Base-by-base conservation (phyloP, 805 yeast species). In the Candida coquimbonensis region DNA sequence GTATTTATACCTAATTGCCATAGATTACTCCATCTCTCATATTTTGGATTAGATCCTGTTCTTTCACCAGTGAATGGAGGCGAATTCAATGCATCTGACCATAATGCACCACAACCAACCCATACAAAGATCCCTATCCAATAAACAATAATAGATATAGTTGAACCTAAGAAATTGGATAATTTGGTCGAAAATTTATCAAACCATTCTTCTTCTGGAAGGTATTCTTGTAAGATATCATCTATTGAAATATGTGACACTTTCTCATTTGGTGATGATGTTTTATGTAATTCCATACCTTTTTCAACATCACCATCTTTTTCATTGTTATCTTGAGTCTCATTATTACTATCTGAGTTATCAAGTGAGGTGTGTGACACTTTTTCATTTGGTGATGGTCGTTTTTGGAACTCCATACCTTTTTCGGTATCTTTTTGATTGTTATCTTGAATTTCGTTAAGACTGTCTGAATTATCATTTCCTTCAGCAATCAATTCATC, bases 31-130 rank as follows among this genome's bases (percentile, higher is more conserved):
- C 48, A 45, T 40, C 33, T 35, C n/a, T 45, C 38, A 21, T 39
- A 45, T 27, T 45, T 36, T 9, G 48, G 48, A 21, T 45, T 45
- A 14, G 24, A 16, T 9, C 48, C 48, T 7, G 48, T 45, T 13
- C 39, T 26, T 5, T 45, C 48, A 36, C 48, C 48, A 24, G 48
- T 45, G 41, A 25, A 45, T 32, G 48, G 48, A 21, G 48, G 48
- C 5, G 12, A 14, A 38, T 45, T 45, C 38, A 40, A 12, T 9
- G 48, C 41, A 32, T 45, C 44, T 9, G 48, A 37, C 44, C 44
- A 45, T 27, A 45, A 39, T 7, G 48, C 48, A 25, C 48, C 48
- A 40, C 48, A 45, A n/a, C 48, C 48, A 27, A 45, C 41, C 48
- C 48, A 45, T 12, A 45, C 44, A n/a, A 45, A 40, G 16, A 45